phyloP scores from a whole-genome alignment of 139 green algal species.

The Tetradesmus obliquus region DNA sequence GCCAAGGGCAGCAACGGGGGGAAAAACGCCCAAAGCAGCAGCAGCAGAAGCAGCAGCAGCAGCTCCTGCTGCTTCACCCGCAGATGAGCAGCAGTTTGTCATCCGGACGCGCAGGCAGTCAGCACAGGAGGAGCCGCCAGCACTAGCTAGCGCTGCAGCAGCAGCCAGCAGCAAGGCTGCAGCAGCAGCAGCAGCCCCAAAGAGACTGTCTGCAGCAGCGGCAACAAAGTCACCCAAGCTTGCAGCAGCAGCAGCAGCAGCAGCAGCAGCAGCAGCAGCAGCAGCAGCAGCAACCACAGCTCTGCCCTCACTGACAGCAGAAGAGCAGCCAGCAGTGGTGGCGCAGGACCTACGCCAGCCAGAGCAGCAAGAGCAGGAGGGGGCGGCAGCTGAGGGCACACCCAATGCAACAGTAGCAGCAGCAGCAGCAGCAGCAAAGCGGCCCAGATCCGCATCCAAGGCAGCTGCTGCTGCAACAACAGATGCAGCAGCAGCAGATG shows the following conservation, averaged over 20 bases:
- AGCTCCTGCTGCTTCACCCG: background rate
- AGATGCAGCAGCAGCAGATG: background rate
- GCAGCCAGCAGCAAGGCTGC: background rate
- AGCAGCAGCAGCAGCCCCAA: background rate
- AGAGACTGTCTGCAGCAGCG: background rate
- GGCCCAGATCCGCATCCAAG: background rate
- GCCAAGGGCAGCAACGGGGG: background rate
- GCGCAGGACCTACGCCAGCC: background rate
- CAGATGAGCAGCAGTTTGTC: background rate
- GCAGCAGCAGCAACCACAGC: background rate
- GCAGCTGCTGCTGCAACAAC: background rate
- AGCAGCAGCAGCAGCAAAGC: background rate
- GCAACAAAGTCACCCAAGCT: background rate
- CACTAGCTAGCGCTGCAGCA: background rate
- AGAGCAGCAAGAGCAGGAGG: background rate
- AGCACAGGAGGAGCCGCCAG: background rate
- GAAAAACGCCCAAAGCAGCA: background rate
- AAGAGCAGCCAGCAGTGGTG: background rate
- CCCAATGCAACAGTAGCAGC: background rate
- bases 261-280: background rate
- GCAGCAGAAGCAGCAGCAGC: background rate
- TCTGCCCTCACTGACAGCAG: background rate
- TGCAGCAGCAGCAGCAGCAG: slow-evolving; percentile 15
- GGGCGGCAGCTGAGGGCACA: background rate
- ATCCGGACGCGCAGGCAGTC: background rate